phyloP scores from a whole-genome alignment of 1,284 basidiomycete genomes.

The Retiboletus flavoniger region DNA sequence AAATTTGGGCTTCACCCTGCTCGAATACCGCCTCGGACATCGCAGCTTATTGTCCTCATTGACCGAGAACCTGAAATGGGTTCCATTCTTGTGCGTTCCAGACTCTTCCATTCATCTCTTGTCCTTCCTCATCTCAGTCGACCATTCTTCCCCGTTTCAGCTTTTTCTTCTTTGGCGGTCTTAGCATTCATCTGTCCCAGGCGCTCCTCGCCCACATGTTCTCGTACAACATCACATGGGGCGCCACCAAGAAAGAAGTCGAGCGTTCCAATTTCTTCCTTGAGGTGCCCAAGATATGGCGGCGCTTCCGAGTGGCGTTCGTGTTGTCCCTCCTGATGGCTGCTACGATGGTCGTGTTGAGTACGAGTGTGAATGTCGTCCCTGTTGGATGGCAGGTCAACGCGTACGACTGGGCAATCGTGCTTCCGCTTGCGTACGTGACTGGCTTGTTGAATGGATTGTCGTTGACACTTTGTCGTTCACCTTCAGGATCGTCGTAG shows the following conservation, averaged over 20 bases:
- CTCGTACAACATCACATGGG: conserved; percentile 84
- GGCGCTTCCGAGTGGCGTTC: conserved; percentile 60
- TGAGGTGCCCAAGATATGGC: conserved; percentile 76
- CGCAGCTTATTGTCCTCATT: conserved; percentile 46
- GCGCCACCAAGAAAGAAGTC: conserved; percentile 78
- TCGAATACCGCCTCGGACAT: conserved; percentile 77
- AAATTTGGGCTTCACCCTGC: conserved; percentile 67
- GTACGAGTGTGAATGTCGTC: conserved; percentile 41
- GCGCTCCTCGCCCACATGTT: conserved; percentile 78
- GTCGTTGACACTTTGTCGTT: not conserved
- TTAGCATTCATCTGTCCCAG: conserved; percentile 69
- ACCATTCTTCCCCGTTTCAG: conserved; percentile 38
- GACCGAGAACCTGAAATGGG: conserved; percentile 68
- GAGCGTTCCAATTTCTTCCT: conserved; percentile 84
- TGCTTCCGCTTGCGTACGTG: conserved; percentile 58
- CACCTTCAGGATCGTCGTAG: conserved; percentile 46
- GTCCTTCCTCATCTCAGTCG: conserved; percentile 35
- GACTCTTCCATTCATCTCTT: not conserved
- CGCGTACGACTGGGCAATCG: conserved; percentile 54
- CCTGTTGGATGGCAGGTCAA: conserved; percentile 64
- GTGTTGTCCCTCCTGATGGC: conserved; percentile 49
- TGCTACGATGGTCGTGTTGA: conserved; percentile 55
- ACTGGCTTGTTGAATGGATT: conserved; percentile 23
- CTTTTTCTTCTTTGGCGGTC: conserved; percentile 83
- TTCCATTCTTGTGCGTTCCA: conserved; percentile 71